phyloP scores from a whole-genome alignment of 192 early-diverging fungal genomes.

The Entrophospora sp. region DNA sequence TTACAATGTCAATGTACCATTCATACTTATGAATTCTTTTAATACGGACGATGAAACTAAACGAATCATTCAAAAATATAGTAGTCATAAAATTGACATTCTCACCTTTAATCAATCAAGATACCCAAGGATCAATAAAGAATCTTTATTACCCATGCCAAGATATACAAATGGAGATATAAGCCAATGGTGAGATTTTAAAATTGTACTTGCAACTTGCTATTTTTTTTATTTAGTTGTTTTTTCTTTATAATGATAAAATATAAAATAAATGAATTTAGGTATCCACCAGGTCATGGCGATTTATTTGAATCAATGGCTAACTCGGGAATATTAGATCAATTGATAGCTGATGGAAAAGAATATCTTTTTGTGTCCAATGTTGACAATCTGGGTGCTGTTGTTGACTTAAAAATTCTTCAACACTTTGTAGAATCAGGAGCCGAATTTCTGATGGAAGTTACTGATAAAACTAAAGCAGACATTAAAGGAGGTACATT shows the following conservation, averaged over 20 bases:
- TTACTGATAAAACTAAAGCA: conserved; percentile 98
- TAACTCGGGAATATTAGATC: conserved; percentile 90
- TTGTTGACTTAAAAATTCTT: conserved; percentile 88
- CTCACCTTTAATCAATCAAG: conserved; percentile 97
- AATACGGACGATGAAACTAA: conserved; percentile 98
- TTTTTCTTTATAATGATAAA: too few relatives aligned
- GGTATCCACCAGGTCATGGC: conserved; percentile 97
- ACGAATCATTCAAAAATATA: conserved; percentile 98
- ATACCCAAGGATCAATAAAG: conserved; percentile 89
- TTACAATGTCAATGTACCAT: conserved; percentile 84
- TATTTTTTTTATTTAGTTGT: too few relatives aligned
- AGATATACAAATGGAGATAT: conserved; percentile 54
- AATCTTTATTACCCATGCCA: conserved; percentile 81
- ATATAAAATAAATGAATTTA: too few relatives aligned
- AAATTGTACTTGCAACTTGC: too few relatives aligned
- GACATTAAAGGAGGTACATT: conserved; percentile 99
- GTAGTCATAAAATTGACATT: conserved; percentile 81
- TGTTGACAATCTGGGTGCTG: conserved; percentile 97
- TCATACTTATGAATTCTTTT: conserved; percentile 99
- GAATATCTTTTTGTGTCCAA: conserved; percentile 99
- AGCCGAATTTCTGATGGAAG: conserved; percentile 97
- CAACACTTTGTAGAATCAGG: conserved; percentile 80
- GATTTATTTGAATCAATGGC: conserved; percentile 93
- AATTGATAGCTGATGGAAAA: conserved; percentile 86
- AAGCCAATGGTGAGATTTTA: conserved; percentile 63